phyloP scores from a whole-genome alignment of 306 rosid genomes.

The Leucaena leucocephala region DNA sequence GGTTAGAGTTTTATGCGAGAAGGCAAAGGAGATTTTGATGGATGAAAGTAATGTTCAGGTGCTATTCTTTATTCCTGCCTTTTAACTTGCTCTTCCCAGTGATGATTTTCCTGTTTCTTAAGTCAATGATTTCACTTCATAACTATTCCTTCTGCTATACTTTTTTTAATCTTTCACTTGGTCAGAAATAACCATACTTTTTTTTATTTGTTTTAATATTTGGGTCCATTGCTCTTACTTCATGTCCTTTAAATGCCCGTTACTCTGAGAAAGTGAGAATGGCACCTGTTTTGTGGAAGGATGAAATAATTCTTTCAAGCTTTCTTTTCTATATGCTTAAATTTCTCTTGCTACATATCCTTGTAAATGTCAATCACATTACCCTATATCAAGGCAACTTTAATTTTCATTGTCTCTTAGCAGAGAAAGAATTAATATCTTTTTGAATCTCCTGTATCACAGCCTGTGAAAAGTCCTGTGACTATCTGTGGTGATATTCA shows the following conservation, averaged over 20 bases:
- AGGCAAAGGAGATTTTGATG: constrained; percentile 93
- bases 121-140: constrained; percentile 27
- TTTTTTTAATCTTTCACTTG: constrained; percentile 3
- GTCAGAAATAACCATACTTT: background rate
- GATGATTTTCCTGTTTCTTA: constrained; percentile 25
- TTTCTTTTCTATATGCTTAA: constrained; percentile 15
- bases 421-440: constrained; percentile 35
- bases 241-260: background rate
- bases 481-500: constrained; percentile 99
- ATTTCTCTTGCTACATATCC: constrained; percentile 2
- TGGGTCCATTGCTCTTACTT: constrained; percentile 6
- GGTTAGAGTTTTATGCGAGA: constrained; percentile 88
- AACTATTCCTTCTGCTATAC: constrained; percentile 16
- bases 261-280: background rate
- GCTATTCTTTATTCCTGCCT: constrained; percentile 38
- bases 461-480: constrained; percentile 99
- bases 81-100: constrained; percentile 18
- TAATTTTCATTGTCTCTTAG: constrained; percentile 8
- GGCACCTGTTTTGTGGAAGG: constrained; percentile 20
- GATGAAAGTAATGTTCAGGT: constrained; percentile 99
- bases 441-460: constrained; percentile 42
- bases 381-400: constrained; percentile 2
- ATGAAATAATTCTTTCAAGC: constrained; percentile 9
- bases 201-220: constrained; percentile 1
- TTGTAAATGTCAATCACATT: constrained; percentile 10